Conservation (phyloP, 2,329 filamentous ascomycete genomes). For the Metarhizium brunneum region DNA sequence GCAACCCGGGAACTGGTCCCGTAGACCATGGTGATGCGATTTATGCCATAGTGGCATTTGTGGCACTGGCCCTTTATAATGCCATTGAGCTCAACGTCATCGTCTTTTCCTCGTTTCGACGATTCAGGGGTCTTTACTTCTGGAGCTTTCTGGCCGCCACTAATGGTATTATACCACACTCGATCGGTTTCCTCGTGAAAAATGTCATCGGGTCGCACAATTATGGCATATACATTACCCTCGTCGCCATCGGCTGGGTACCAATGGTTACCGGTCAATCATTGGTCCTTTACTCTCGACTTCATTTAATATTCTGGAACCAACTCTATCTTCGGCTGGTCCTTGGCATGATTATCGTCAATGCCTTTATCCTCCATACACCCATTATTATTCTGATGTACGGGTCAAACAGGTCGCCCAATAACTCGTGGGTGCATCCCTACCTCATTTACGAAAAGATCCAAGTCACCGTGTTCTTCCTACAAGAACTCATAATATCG, state of each 20-base stretch:
- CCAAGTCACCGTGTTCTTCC: constrained; percentile 42
- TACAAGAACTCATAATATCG: constrained; percentile 45
- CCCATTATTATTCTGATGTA: constrained; percentile 47
- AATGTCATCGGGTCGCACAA: constrained; percentile 13
- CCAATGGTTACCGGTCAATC: constrained; percentile 51
- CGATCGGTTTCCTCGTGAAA: constrained; percentile 37
- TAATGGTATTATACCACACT: constrained; percentile 23
- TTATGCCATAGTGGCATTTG: constrained; percentile 1
- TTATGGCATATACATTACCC: constrained; percentile 10
- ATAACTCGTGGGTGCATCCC: constrained; percentile 7
- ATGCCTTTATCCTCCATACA: constrained; percentile 42
- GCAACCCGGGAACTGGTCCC: constrained; percentile 2
- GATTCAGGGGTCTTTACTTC: constrained; percentile 24
- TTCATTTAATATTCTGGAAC: constrained; percentile 48
- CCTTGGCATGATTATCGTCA: constrained; percentile 46
- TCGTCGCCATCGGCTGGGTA: constrained; percentile 17
- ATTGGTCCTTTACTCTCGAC: constrained; percentile 50
- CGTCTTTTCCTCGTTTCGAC: constrained; percentile 22
- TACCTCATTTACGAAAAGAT: constrained; percentile 40
- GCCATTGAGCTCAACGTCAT: constrained; percentile 21
- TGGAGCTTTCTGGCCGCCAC: constrained; percentile 27
- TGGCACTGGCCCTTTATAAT: constrained; percentile 17
- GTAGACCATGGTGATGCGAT: neutral
- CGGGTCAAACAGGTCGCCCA: constrained; percentile 29
- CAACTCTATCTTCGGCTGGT: constrained; percentile 35